These are phyloP conservation scores for Piromyces sp. DNA, from an alignment of 192 early-diverging fungal species.

Conservation along the genomic window DNA sequence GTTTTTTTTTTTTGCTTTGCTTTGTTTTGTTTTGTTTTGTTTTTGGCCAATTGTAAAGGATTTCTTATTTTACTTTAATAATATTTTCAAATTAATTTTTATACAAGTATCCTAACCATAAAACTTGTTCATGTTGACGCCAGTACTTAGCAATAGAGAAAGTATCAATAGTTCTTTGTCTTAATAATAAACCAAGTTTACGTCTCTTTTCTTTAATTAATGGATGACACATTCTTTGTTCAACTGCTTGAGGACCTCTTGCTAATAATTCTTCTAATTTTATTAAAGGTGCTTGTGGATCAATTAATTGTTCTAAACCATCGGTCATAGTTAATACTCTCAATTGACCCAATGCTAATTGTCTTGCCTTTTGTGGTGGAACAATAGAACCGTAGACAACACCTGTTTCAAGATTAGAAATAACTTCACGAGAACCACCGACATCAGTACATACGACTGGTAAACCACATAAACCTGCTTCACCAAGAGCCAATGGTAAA, in stretches of 20 bases:
- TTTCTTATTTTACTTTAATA: no score
- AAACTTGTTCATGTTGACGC: constrained; percentile 21
- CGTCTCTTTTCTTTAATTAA: constrained; percentile 7
- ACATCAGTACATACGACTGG: constrained; percentile 18
- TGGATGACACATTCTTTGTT: constrained; percentile 15
- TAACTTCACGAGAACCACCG: constrained; percentile 15
- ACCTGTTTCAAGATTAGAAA: constrained; percentile 3
- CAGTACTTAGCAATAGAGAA: constrained; percentile 23
- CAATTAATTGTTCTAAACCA: constrained; percentile 12
- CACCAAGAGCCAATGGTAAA: constrained; percentile 12
- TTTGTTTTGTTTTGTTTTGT: no score
- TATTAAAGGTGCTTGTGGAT: neutral
- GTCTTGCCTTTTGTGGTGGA: constrained; percentile 14
- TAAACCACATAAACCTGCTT: constrained; percentile 15
- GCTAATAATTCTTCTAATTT: constrained; percentile 11
- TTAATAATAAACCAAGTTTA: constrained; percentile 13
- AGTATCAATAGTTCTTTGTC: constrained; percentile 13
- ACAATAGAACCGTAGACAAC: constrained; percentile 16
- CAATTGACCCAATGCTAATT: constrained; percentile 18
- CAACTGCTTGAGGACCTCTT: constrained; percentile 5
- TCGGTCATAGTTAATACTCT: constrained; percentile 18
- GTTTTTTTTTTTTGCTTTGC: no score
- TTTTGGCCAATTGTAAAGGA: no score
- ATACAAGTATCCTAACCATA: constrained; percentile 3
- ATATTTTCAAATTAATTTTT: no score